A percentile compares a stretch with the other conserved stretches of the same genome.
Evolutionary conservation across 345 rosid genomes (phyloP).

Genomic region (Iberis pinnata): DNA sequence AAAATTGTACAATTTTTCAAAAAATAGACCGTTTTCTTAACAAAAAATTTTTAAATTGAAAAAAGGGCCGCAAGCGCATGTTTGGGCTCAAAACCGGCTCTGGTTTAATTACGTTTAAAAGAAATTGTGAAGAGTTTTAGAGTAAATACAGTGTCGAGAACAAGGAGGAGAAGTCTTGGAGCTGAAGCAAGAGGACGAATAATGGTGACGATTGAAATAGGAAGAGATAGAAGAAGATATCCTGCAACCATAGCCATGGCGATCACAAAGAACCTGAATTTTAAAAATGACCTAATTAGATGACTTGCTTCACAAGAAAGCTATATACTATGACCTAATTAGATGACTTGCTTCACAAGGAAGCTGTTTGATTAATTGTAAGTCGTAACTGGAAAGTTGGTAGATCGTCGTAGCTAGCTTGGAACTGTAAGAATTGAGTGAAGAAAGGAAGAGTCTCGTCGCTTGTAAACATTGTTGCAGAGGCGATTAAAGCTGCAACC

Average conservation of each 20-base stretch:
- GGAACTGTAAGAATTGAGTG: slow-evolving; percentile 79
- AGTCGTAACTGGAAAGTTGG: slow-evolving; percentile 54
- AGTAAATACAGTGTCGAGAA: slow-evolving; percentile 57
- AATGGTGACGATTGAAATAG: slow-evolving; percentile 67
- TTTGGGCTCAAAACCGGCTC: too few species aligned
- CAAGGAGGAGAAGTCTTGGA: slow-evolving; percentile 56
- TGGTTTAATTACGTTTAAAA: too few species aligned
- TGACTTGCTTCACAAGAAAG: slow-evolving; percentile 13
- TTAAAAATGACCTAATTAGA: background rate
- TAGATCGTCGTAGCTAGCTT: slow-evolving; percentile 82
- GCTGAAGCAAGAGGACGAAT: slow-evolving; percentile 64
- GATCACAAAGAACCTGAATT: slow-evolving; percentile 64
- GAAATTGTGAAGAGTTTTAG: slow-evolving; percentile 2
- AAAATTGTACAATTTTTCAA: background rate
- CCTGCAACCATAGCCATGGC: slow-evolving; percentile 62
- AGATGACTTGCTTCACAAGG: slow-evolving; percentile 17
- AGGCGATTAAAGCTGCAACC: slow-evolving; percentile 44
- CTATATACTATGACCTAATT: background rate
- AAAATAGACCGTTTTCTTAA: too few species aligned
- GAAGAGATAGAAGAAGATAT: slow-evolving; percentile 79
- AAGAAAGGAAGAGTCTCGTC: slow-evolving; percentile 81
- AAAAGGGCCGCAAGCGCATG: too few species aligned
- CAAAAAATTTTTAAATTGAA: too few species aligned
- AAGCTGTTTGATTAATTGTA: background rate
- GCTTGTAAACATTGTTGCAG: slow-evolving; percentile 68